Base-by-base conservation (phyloP, 2,329 filamentous ascomycete species). In the Aaosphaeria pasadenensis region DNA sequence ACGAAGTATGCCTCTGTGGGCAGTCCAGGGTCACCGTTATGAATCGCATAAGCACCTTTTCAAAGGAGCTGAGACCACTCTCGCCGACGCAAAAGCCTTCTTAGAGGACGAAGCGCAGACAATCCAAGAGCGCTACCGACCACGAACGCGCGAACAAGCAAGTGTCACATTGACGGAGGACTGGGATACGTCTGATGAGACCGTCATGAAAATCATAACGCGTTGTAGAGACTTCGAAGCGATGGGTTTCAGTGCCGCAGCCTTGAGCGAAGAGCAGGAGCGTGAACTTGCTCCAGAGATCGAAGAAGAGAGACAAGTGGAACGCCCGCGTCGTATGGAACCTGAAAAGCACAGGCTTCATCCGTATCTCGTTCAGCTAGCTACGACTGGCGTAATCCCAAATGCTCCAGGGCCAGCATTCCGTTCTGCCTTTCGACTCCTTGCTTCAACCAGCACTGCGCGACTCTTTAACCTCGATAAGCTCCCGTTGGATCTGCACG, bases 211-310 rank as follows among this genome's bases (percentile, higher is more conserved):
- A 6, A 66, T 67, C 7, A 13, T 60, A 3, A 38, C 46, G 4
- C 53, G 49, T 30, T 68, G 55, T 47, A 50, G 45, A 5, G 53
- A 59, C 1, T 67, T 69, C 38, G 49, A 58, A 4, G 62, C 65
- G 5, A 50, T 61, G 39, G 45, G 58, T 2, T 56, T 74, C 29
- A 53, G 62, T 1, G 57, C 70, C 0, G 69, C 71, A 0, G 66
- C 68, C 0, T 64, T 87, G 0, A 69, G 80, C 3, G 84, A 88
- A 56, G 86, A 89, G 48, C 84, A 89, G 53, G 86, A 89, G 58
- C 75, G 85, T 0, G 86, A 89, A 52, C 70, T 89, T 0, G 74
- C 81, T 0, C 83, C 82, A 0, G 85, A 90, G 51, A 75, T 81
- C 1, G 82, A 89, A 53, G 67, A 78, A 29, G 82, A 89, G 56